These are phyloP conservation scores for Phytophthora citrophthora DNA, from an alignment of 352 stramenopile genomes.

Conservation along the genomic window DNA sequence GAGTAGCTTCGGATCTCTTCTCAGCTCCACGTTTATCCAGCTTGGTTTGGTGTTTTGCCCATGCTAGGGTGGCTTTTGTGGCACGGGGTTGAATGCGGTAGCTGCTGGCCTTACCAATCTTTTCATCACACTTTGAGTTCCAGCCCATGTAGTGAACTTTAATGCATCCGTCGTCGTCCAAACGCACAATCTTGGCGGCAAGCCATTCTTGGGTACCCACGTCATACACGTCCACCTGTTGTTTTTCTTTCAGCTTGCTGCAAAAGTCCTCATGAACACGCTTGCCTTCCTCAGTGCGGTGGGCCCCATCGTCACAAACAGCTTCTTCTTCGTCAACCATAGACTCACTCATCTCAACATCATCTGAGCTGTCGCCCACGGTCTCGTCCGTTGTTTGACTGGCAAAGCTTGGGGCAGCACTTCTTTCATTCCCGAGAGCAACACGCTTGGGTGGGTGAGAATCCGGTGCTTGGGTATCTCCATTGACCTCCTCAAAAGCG, in stretches of 20 bases:
- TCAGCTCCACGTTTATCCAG: slow-evolving; percentile 41
- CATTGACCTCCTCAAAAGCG: slow-evolving; percentile 13
- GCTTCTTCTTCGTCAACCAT: slow-evolving; percentile 25
- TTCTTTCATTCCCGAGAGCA: slow-evolving; percentile 13
- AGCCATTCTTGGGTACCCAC: slow-evolving; percentile 59
- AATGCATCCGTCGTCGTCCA: slow-evolving; percentile 31
- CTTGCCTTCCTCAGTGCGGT: slow-evolving; percentile 27
- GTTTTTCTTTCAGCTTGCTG: slow-evolving; percentile 31
- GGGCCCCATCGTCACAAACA: slow-evolving; percentile 14
- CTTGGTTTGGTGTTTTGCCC: slow-evolving; percentile 52
- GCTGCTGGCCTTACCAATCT: slow-evolving; percentile 35
- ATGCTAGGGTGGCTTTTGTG: slow-evolving; percentile 41
- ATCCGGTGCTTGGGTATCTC: slow-evolving; percentile 4
- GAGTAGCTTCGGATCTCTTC: slow-evolving; percentile 23
- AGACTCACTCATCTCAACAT: slow-evolving; percentile 39
- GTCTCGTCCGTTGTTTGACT: slow-evolving; percentile 35
- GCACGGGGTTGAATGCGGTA: slow-evolving; percentile 53
- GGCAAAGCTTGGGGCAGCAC: slow-evolving; percentile 6
- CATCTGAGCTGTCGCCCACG: slow-evolving; percentile 38
- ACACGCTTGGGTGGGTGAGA: slow-evolving; percentile 24
- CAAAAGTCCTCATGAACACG: slow-evolving; percentile 40
- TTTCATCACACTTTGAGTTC: slow-evolving; percentile 64
- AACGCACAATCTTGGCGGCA: slow-evolving; percentile 55
- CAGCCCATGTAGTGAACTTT: slow-evolving; percentile 75
- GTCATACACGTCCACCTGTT: slow-evolving; percentile 71